A percentile compares a stretch with the other conserved stretches of the same genome.
Conservation (phyloP, 805 yeast species). For the Naumovozyma baii region DNA sequence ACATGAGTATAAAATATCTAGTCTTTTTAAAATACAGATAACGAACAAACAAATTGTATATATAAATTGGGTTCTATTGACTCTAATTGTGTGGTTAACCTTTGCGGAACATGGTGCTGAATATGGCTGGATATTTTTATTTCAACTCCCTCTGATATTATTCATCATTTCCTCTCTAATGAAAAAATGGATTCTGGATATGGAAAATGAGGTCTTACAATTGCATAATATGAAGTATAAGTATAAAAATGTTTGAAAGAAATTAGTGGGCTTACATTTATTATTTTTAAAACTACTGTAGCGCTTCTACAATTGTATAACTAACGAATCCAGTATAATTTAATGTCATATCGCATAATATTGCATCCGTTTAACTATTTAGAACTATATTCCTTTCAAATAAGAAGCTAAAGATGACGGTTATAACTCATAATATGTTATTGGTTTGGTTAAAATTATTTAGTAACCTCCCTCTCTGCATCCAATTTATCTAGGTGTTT, state of each 20-base stretch:
- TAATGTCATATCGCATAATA: too few species aligned
- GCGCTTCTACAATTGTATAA: too few species aligned
- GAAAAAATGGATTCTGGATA: constrained; percentile 16
- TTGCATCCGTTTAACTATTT: too few species aligned
- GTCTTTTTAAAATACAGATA: constrained; percentile 10
- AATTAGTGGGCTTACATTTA: too few species aligned
- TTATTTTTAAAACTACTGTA: too few species aligned
- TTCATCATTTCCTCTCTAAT: constrained; percentile 12
- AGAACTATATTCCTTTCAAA: too few species aligned
- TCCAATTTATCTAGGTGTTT: constrained; percentile 80
- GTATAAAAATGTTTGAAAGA: constrained; percentile 23
- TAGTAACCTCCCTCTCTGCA: constrained; percentile 52
- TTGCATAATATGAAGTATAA: constrained; percentile 24
- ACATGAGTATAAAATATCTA: constrained; percentile 13
- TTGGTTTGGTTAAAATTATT: too few species aligned
- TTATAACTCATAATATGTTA: too few species aligned
- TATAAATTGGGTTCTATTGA: constrained; percentile 16
- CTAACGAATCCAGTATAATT: too few species aligned
- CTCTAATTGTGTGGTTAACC: constrained; percentile 22
- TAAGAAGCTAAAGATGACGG: too few species aligned
- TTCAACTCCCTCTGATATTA: constrained; percentile 20
- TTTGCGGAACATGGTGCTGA: constrained; percentile 13
- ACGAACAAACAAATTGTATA: constrained; percentile 14
- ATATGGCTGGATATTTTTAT: constrained; percentile 6
- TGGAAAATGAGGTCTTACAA: constrained; percentile 17